phyloP scores from a whole-genome alignment of 2,329 filamentous ascomycete species.

The Ceratocystis alfenasii region DNA sequence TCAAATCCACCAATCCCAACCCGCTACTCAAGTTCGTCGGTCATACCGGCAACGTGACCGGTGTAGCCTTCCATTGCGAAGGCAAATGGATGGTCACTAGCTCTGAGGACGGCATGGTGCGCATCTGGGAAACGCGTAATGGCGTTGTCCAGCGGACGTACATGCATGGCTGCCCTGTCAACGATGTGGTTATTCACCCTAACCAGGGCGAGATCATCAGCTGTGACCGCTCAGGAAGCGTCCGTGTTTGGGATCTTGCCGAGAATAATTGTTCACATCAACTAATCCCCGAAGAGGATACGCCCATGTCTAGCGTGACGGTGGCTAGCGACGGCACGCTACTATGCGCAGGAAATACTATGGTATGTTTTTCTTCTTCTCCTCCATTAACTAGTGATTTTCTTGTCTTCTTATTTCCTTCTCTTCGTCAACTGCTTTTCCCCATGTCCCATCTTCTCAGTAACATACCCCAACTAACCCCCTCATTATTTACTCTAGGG shows the following conservation, averaged over 20 bases:
- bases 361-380: slow-evolving; percentile 39
- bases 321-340: slow-evolving; percentile 89
- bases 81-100: slow-evolving; percentile 99
- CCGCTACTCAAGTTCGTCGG: slow-evolving; percentile 89
- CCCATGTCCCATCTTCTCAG: neutral
- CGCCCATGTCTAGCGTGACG: slow-evolving; percentile 85
- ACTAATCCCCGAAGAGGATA: slow-evolving; percentile 89
- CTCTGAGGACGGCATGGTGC: slow-evolving; percentile 90
- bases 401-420: neutral
- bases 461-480: neutral
- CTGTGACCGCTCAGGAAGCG: slow-evolving; percentile 83
- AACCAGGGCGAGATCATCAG: slow-evolving; percentile 98
- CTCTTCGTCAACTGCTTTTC: neutral
- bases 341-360: slow-evolving; percentile 85
- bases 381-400: too few species aligned
- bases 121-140: slow-evolving; percentile 88
- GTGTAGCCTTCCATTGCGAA: slow-evolving; percentile 94
- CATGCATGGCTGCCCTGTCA: slow-evolving; percentile 75
- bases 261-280: slow-evolving; percentile 97
- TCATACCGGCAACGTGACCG: slow-evolving; percentile 90
- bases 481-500: slow-evolving; percentile 44
- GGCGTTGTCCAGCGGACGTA: slow-evolving; percentile 88
- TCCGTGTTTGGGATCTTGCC: slow-evolving; percentile 89
- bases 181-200: slow-evolving; percentile 98
- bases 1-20: slow-evolving; percentile 95